Conservation (phyloP, 2,329 filamentous ascomycete genomes). For the Ophiocordyceps camponoti-saundersi region DNA sequence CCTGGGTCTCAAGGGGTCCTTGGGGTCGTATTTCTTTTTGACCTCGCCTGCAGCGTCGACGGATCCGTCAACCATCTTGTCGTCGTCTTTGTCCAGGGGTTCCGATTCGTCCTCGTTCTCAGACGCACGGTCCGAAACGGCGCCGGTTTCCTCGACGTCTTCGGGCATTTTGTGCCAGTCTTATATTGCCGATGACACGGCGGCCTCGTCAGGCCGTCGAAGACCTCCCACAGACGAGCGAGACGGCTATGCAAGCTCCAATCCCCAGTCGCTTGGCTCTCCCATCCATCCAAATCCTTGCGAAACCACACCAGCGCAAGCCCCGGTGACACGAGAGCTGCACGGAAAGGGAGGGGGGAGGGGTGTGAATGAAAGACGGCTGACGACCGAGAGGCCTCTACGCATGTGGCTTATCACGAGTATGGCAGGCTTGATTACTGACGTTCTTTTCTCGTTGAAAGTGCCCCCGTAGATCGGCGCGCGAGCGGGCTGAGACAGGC, state of each 20-base stretch:
- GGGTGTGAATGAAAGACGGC: slow-evolving; percentile 9
- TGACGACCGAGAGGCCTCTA: slow-evolving; percentile 10
- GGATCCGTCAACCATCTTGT: slow-evolving; percentile 33
- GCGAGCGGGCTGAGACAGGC: slow-evolving; percentile 3
- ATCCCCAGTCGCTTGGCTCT: slow-evolving; percentile 10
- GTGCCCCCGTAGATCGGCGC: slow-evolving; percentile 1
- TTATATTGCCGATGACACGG: slow-evolving; percentile 21
- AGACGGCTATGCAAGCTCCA: slow-evolving; percentile 16
- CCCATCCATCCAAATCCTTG: slow-evolving; percentile 12
- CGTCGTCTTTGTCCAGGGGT: slow-evolving; percentile 26
- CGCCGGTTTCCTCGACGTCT: slow-evolving; percentile 33
- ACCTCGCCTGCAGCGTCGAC: slow-evolving; percentile 30
- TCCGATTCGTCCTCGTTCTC: slow-evolving; percentile 42
- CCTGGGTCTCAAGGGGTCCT: slow-evolving; percentile 76
- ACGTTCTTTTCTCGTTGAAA: background rate
- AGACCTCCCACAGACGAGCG: slow-evolving; percentile 7
- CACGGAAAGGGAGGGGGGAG: slow-evolving; percentile 2
- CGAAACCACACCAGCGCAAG: slow-evolving; percentile 15
- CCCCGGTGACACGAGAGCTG: slow-evolving; percentile 12
- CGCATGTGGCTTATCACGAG: slow-evolving; percentile 5
- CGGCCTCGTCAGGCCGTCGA: slow-evolving; percentile 2
- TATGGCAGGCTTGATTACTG: slow-evolving; percentile 1
- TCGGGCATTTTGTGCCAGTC: slow-evolving; percentile 37
- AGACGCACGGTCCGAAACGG: slow-evolving; percentile 41
- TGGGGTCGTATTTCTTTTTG: slow-evolving; percentile 61